These are phyloP conservation scores for Tulasnella calospora DNA, from an alignment of 768 basidiomycete genomes.

Conservation along the genomic window DNA sequence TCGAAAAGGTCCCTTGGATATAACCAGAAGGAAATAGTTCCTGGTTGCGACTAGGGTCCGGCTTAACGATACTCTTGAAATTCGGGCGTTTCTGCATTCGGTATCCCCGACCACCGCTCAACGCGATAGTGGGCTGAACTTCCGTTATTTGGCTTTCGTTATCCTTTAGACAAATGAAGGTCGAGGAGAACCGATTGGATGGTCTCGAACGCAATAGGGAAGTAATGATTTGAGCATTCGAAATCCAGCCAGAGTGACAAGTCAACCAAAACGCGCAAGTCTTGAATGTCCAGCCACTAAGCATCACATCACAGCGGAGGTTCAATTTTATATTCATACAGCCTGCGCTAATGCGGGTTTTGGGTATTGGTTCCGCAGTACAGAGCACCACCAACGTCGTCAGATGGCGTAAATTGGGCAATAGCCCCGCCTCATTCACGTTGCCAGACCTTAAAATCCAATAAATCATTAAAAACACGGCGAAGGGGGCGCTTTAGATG, in stretches of 20 bases:
- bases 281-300: neutral
- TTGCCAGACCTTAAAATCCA: neutral
- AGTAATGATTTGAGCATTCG: neutral
- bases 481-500: neutral
- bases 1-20: neutral
- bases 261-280: neutral
- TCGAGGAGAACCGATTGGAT: neutral
- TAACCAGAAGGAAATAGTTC: neutral
- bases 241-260: neutral
- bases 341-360: neutral
- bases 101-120: neutral
- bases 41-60: neutral
- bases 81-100: neutral
- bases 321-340: neutral
- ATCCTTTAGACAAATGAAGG: neutral
- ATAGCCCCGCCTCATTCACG: neutral
- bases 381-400: neutral
- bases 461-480: neutral
- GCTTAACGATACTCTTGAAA: neutral
- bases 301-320: neutral
- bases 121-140: neutral
- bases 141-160: neutral
- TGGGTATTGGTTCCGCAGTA: neutral
- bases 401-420: neutral
- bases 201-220: neutral